phyloP scores from a whole-genome alignment of 164 flowering plant genomes.

The Aristolochia contorta region DNA sequence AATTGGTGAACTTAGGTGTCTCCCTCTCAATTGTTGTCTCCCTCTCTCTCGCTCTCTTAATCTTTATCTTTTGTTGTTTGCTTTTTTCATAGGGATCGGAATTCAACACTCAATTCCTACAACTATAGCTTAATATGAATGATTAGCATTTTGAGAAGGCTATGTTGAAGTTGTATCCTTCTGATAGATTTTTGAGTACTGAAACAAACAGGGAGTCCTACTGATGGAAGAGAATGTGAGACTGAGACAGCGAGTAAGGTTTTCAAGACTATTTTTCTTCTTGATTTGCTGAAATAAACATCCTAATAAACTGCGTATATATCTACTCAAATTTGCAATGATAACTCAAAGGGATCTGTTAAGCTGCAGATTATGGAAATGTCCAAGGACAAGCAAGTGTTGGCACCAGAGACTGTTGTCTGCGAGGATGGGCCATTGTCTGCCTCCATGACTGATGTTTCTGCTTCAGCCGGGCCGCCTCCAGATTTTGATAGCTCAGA shows the following conservation, averaged over 20 bases:
- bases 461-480: slow-evolving; percentile 29
- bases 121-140: no score
- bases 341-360: neutral
- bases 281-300: no score
- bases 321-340: neutral
- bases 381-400: slow-evolving; percentile 14
- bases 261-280: neutral
- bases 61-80: no score
- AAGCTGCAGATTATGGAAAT: slow-evolving; percentile 29
- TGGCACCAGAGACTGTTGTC: slow-evolving; percentile 33
- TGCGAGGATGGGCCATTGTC: slow-evolving; percentile 71
- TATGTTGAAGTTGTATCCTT: neutral
- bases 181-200: neutral
- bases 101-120: no score
- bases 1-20: no score
- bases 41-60: no score
- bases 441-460: slow-evolving; percentile 27
- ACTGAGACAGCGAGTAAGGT: slow-evolving; percentile 43
- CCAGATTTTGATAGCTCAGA: slow-evolving; percentile 45
- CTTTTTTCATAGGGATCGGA: no score
- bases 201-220: slow-evolving; percentile 37
- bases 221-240: slow-evolving; percentile 67
- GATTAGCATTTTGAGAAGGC: neutral
- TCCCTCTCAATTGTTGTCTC: no score
- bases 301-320: no score